These are phyloP conservation scores for Boletus fagicola DNA, from an alignment of 768 basidiomycete genomes.

Conservation along the genomic window DNA sequence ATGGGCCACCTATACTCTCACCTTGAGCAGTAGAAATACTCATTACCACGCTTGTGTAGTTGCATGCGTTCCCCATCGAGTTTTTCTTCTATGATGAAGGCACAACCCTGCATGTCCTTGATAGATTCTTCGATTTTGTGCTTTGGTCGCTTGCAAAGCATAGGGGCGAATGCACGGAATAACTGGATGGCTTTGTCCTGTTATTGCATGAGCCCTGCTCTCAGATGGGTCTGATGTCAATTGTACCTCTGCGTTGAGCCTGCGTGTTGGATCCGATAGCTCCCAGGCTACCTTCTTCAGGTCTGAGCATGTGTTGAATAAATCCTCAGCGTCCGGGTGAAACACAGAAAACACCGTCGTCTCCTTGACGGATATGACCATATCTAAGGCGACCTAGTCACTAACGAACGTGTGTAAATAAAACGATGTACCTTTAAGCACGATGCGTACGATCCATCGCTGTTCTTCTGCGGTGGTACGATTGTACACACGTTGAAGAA, in stretches of 20 bases:
- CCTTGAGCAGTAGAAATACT: conserved; percentile 93
- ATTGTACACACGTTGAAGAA: conserved; percentile 76
- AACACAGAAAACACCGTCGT: conserved; percentile 89
- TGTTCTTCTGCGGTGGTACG: conserved; percentile 84
- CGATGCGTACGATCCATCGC: conserved; percentile 93
- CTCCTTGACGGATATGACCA: conserved; percentile 91
- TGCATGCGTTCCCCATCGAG: conserved; percentile 97
- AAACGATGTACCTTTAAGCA: conserved; percentile 73
- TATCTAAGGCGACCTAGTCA: conserved; percentile 49
- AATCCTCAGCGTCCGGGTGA: conserved; percentile 90
- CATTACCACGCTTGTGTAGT: conserved; percentile 86
- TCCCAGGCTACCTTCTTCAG: conserved; percentile 92
- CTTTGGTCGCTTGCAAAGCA: conserved; percentile 89
- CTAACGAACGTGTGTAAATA: background rate
- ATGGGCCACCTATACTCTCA: conserved; percentile 27
- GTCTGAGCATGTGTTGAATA: conserved; percentile 97
- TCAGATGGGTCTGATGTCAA: too few species aligned
- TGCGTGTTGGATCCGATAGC: conserved; percentile 70
- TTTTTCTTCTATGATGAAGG: conserved; percentile 95
- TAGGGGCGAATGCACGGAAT: conserved; percentile 87
- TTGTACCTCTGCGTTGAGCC: conserved; percentile 58
- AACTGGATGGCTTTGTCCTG: conserved; percentile 84
- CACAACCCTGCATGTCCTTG: conserved; percentile 72
- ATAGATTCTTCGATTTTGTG: conserved; percentile 80
- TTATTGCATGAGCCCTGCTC: conserved; percentile 4